Base-by-base conservation (phyloP, 192 early-diverging fungal species). In the Rhizoclosmatium globosum region DNA sequence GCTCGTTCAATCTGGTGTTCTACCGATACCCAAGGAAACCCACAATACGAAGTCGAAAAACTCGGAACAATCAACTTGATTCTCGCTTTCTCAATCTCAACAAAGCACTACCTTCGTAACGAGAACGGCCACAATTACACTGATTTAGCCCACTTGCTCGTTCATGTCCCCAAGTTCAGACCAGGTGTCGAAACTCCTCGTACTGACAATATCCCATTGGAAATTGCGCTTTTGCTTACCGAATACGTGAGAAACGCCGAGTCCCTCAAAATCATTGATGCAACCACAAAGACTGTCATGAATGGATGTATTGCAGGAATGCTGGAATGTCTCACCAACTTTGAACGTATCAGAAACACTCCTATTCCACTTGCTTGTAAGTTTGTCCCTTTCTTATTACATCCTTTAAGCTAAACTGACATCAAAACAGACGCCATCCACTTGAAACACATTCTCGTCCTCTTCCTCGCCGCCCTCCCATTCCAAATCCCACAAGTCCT, bases 71-170 rank as follows among this genome's bases (percentile, higher is more conserved):
- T 95, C 80, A 93, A 95, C 80, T 77, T 98, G 13, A 56, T 95
- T 38, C 84, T 94, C 0, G 95, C 94, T 2, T 95, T 92, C 80
- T 86, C 92, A 48, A 86, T 94, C 45, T 87, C 93, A 1, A 89
- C 91, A 56, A 98, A 96, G 87, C 93, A 96, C 76, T 92, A 93
- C 68, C 85, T 98, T 45, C 92, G 95, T 45, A 89, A 89, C 74
- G 93, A 97, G 74, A 82, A 89, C 42, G 92, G 91, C 7, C 80
- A 77, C 47, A n/a, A 60, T 23, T 89, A 95, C 68, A 84, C 88
- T 0, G 96, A 97, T 74, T 90, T 94, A 70, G 86, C 90, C 70
- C 87, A 87, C 6, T 80, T 95, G 9, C 68, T 94, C 38, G 50
- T 86, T 21, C 89, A 93, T 76, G 83, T 94, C 53, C 91, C 91